A percentile compares a stretch with the other conserved stretches of the same genome.
Evolutionary conservation across 1,139 yeast species (phyloP).

Genomic region (Lodderomyces oxycetoniae): DNA sequence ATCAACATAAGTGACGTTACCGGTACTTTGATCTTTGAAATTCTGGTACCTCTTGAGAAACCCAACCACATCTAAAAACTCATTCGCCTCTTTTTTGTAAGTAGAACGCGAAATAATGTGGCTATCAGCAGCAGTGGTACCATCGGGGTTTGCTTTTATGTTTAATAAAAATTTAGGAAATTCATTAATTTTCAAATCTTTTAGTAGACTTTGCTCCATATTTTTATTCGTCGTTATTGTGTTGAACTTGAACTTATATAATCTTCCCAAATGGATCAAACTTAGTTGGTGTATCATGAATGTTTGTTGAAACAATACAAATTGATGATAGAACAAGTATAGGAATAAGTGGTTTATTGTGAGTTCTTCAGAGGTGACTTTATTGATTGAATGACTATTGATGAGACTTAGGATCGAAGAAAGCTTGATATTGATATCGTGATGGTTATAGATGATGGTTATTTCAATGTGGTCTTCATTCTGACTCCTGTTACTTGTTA

Average conservation of each 20-base stretch:
- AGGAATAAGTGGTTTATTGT: conserved; percentile 14
- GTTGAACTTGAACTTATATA: conserved; percentile 8
- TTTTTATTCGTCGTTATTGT: neutral
- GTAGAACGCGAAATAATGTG: neutral
- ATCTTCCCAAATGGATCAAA: conserved; percentile 15
- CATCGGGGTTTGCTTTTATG: conserved; percentile 3
- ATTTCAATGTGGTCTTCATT: conserved; percentile 9
- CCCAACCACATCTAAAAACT: neutral
- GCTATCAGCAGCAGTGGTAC: neutral
- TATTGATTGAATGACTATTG: conserved; percentile 7
- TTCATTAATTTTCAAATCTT: conserved; percentile 9
- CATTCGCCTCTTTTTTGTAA: too few species aligned
- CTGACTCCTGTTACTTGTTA: neutral
- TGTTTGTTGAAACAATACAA: conserved; percentile 7
- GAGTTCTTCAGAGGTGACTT: conserved; percentile 7
- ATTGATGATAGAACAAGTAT: conserved; percentile 13
- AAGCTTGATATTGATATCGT: conserved; percentile 12
- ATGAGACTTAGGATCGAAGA: conserved; percentile 12
- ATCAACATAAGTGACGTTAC: conserved; percentile 13
- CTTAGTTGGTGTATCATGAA: conserved; percentile 12
- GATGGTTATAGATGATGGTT: conserved; percentile 11
- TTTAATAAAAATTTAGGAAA: conserved; percentile 11
- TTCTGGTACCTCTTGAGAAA: conserved; percentile 1
- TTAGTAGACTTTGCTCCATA: conserved; percentile 3
- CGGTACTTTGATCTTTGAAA: conserved; percentile 12